A percentile compares a stretch with the other conserved stretches of the same genome.
Evolutionary conservation across 192 early-diverging fungal species (phyloP).

Genomic region (Mortierella alpina): DNA sequence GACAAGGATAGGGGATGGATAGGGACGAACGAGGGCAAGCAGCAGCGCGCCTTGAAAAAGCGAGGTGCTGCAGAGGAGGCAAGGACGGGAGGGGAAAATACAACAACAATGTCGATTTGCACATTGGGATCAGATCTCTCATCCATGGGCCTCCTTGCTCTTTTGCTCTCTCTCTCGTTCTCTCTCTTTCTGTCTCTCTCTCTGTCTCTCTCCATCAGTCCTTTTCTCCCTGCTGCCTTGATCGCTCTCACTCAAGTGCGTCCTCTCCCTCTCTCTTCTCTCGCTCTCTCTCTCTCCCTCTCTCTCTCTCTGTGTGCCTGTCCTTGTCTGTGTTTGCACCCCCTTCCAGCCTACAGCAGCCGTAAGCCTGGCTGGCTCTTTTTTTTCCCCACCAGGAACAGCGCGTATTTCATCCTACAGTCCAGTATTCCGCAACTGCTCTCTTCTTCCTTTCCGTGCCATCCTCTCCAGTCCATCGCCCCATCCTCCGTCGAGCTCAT

Average conservation of each 20-base stretch:
- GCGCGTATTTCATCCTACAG: no score
- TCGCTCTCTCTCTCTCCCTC: neutral
- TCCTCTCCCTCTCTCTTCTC: neutral
- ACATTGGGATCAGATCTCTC: neutral
- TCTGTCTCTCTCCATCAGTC: neutral
- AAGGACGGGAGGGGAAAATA: neutral
- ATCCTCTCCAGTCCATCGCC: neutral
- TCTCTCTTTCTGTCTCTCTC: neutral
- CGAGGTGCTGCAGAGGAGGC: neutral
- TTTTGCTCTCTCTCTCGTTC: slow-evolving; percentile 7
- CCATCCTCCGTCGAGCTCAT: neutral
- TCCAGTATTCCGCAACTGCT: neutral
- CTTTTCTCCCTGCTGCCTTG: neutral
- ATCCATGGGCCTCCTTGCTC: neutral
- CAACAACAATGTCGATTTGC: neutral
- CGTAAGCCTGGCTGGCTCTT: no score
- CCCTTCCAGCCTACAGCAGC: neutral
- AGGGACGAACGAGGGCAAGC: no score
- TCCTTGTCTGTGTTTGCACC: neutral
- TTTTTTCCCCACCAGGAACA: no score
- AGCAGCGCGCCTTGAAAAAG: no score
- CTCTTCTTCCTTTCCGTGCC: neutral
- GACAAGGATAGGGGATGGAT: no score
- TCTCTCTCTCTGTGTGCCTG: neutral
- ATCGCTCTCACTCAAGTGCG: neutral